phyloP scores from a whole-genome alignment of 2,329 filamentous ascomycete species.

The Xylaria sp. region DNA sequence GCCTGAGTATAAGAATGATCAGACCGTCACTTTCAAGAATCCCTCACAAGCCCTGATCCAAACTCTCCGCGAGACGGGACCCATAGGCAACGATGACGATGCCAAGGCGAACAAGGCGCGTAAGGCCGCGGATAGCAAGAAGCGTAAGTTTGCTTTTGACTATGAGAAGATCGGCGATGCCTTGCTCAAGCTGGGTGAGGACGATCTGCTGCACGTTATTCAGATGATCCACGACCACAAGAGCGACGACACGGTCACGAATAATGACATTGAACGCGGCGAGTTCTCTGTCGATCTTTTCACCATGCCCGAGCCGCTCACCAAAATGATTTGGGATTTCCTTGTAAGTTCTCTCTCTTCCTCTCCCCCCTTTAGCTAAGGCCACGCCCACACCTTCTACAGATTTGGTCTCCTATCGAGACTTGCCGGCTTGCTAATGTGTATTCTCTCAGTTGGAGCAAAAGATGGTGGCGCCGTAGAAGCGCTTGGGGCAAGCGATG shows the following conservation, averaged over 20 bases:
- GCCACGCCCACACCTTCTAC: too few relatives aligned
- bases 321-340: constrained; percentile 96
- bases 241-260: constrained; percentile 89
- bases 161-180: constrained; percentile 97
- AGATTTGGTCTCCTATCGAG: not conserved
- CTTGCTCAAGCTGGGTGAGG: constrained; percentile 85
- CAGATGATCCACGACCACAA: constrained; percentile 99
- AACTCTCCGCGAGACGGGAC: constrained; percentile 80
- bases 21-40: constrained; percentile 87
- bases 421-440: constrained; percentile 3
- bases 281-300: constrained; percentile 99
- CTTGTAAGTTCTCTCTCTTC: constrained; percentile 46
- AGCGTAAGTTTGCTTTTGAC: constrained; percentile 76
- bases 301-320: constrained; percentile 87
- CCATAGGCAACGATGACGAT: constrained; percentile 77
- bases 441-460: constrained; percentile 35
- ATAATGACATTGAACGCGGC: constrained; percentile 95
- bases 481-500: not conserved
- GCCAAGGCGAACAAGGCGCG: constrained; percentile 66
- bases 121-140: constrained; percentile 68
- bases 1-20: constrained; percentile 80
- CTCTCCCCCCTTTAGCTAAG: not conserved
- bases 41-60: constrained; percentile 85
- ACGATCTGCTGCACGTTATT: constrained; percentile 91
- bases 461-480: constrained; percentile 35